Base-by-base conservation (phyloP, 2,329 filamentous ascomycete species). In the Penicillium italicum region DNA sequence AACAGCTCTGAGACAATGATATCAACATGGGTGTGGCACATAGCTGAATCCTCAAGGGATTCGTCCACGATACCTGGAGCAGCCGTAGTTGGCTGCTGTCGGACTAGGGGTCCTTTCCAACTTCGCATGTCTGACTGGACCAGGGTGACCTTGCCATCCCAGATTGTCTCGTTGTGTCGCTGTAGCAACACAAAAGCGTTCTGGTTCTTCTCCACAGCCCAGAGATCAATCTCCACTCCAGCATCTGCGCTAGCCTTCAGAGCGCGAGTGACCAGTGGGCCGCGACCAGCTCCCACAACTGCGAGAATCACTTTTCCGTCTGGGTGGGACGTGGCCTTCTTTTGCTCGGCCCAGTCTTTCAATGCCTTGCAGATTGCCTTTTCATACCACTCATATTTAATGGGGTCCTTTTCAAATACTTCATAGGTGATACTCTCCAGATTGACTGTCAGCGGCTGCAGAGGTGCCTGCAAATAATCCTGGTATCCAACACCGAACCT, bases 311-410 rank as follows among this genome's bases (percentile, higher is more conserved):
- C 86, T 4, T 84, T 82, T 18, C 86, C 87, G 45, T 85, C 81
- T 10, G 82, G 80, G 12, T 87, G 87, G 5, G 88, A 91, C 0
- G 87, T 90, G 0, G 91, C 86, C 69, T 90, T 91, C 31, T 83
- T 79, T 56, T 90, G 80, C 36, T 80, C 76, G 56, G 81, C 81
- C 87, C 94, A 95, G 67, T 97, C 92, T 12, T 77, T 80, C 59
- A 99, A 79, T 0, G 94, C 93, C 61, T 89, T 85, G 4, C 85
- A 84, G 54, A 95, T 88, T 14, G 94, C 94, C 43, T 82, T 80
- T 72, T 97, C 91, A 70, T 99, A 99, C 81, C 93, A 95, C 61
- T 91, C 86, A 71, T 99, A 99, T 75, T 99, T 99, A 75, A 99
- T 89, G 0, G 94, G 94, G 62, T 99, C 95, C 64, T 95, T 95